These are phyloP conservation scores for Phytopythium montanum DNA, from an alignment of 352 stramenopile genomes.

Conservation along the genomic window DNA sequence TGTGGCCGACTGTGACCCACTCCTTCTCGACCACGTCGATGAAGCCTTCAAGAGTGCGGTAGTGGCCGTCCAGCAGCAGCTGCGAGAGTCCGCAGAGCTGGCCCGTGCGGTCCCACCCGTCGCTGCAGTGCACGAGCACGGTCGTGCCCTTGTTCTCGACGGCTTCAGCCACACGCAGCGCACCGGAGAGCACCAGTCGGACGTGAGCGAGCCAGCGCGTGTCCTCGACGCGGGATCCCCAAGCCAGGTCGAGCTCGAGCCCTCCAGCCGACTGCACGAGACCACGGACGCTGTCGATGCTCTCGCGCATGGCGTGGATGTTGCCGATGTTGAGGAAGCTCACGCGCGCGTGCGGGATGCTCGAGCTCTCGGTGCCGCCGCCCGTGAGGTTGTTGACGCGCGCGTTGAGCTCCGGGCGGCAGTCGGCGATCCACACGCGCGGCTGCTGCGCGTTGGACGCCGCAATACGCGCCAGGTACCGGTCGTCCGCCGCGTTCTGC, in stretches of 20 bases:
- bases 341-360: slow-evolving; percentile 64
- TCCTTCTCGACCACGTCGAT: slow-evolving; percentile 83
- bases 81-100: slow-evolving; percentile 84
- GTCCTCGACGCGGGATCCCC: slow-evolving; percentile 64
- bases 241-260: slow-evolving; percentile 53
- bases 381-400: slow-evolving; percentile 88
- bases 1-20: slow-evolving; percentile 84
- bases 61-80: slow-evolving; percentile 87
- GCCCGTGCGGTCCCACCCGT: slow-evolving; percentile 91
- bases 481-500: slow-evolving; percentile 68
- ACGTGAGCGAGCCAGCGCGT: slow-evolving; percentile 82
- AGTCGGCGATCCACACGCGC: slow-evolving; percentile 88
- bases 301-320: slow-evolving; percentile 92
- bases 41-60: slow-evolving; percentile 82
- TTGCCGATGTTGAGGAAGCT: slow-evolving; percentile 91
- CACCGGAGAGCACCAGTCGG: slow-evolving; percentile 61
- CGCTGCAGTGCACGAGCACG: slow-evolving; percentile 89
- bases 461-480: slow-evolving; percentile 65
- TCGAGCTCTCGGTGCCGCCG: slow-evolving; percentile 87
- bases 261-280: slow-evolving; percentile 37
- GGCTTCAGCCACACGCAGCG: slow-evolving; percentile 55
- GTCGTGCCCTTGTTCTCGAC: slow-evolving; percentile 69
- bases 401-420: slow-evolving; percentile 87
- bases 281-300: slow-evolving; percentile 59
- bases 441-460: slow-evolving; percentile 33